Evolutionary conservation across 2,329 filamentous ascomycete genomes (phyloP), one percentile per base, ranked within the genome.

Genomic region (Parascedosporium putredinis): DNA sequence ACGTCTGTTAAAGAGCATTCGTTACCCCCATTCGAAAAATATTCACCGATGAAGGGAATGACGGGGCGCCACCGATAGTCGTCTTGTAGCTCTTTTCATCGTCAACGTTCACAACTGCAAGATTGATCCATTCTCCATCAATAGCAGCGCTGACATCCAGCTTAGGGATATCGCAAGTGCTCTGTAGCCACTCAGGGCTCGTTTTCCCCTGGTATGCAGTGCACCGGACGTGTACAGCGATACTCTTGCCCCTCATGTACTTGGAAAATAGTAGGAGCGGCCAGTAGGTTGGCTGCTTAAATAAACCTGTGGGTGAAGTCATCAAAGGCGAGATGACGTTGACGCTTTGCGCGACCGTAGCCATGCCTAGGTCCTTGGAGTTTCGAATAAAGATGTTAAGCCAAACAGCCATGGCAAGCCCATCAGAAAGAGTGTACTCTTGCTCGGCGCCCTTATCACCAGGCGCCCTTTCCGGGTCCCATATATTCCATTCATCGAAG

Each of bases 401-500:
- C 71, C 77, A 84, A 2, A 81, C 70, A 0, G 71, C 73, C 0
- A 84, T 80, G 2, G 79, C 80, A 3, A 84, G 64, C 1, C 79
- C 79, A 56, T 84, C 80, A 1, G 76, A 81, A 2, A 84, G 68
- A 0, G 78, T 83, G 59, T 84, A 81, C 49, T 62, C 64, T 57
- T 84, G 79, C 61, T 84, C 80, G 0, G 78, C 81, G 2, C 81
- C 81, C 31, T 72, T 63, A 53, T 81, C 77, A 1, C 81, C 80
- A 0, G 78, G 77, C 1, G 80, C 79, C 3, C 80, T 72, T 18
- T 71, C 63, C 0, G 79, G 79, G 56, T 82, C 78, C 81, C 81
- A 84, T 5, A 84, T 79, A 57, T 84, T 84, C 81, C 81, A 84
- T 56, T 84, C 80, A 56, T 84, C 81, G 59, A 84, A 84, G 64